Base-by-base conservation (phyloP, 1,139 yeast genomes). In the Kodamaea derodonti region DNA sequence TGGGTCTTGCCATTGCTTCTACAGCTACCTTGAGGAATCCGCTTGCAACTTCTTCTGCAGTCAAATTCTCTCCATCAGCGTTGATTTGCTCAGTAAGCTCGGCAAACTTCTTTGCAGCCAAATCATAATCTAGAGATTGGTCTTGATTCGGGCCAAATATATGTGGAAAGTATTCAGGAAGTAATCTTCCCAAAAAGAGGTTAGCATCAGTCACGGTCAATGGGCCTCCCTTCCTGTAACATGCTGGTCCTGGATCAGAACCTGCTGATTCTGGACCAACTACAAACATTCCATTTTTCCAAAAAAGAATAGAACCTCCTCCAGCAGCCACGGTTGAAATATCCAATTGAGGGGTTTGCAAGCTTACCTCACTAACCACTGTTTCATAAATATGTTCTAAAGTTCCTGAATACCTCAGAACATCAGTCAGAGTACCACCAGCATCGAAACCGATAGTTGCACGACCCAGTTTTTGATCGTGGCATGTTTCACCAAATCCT, bases 241-340 rank as follows among this genome's bases (percentile, higher is more conserved):
- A 66, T 18, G 67, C 71, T 11, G 74, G 74, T 12, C 74, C 74
- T 16, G 74, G 74, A 43, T 68, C 70, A 22, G 69, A 61, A 4
- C 73, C 73, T 10, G 74, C 74, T 13, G 69, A 62, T 44, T 68
- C 72, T 1, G 74, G 74, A 2, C 74, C 74, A 11, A 67, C 71
- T 2, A 66, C 72, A 47, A 68, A 68, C 60, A 68, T 65, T 1
- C 69, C 69, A 42, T 68, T 67, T 39, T 56, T 61, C 70, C 71
- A 67, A 38, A 66, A 66, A 24, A 68, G 50, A 58, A 65, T 65
- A 1, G 70, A 64, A 0, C 74, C 74, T 35, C 74, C 74, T 27
- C 74, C 74, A 9, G 74, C 74, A 11, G 74, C 74, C 14, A 68
- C 74, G 1, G 73, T 68, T 1, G 72, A 65, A 23, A 68, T 67